Evolutionary conservation across 768 basidiomycete species (phyloP), one percentile per base, ranked within the genome.

Genomic region (Amanita rubescens): DNA sequence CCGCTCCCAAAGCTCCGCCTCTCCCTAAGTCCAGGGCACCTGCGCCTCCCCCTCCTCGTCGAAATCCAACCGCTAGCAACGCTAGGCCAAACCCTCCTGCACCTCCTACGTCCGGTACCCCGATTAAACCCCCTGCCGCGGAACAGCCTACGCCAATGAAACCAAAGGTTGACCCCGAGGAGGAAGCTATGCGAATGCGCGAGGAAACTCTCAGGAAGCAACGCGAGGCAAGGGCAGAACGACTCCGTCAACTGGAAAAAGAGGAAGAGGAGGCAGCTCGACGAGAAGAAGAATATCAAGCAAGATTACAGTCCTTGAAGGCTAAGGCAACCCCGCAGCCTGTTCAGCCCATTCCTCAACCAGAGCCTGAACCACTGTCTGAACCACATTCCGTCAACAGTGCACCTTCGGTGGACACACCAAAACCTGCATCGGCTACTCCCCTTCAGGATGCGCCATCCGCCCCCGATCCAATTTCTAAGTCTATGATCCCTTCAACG

Each of bases 151-250:
- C 63, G 5, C 35, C 27, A 25, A 63, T 64, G 4, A 71, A 54
- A 19, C 78, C 77, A 2, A 70, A 76, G 54, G 75, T 84, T 41
- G 92, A 95, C 58, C 82, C 82, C 0, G 91, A 93, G 64, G 94
- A 96, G 56, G 81, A 77, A 41, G 75, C 71, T 14, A 64, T 96
- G 9, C 77, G 76, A 51, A 80, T 75, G 11, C 79, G 86, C 11
- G 87, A 93, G 64, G 87, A 79, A 55, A 79, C 77, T 2, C 62
- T 93, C n/a, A 75, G 75, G 47, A 87, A 85, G 65, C 83, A 83
- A 56, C 79, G 81, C 3, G 86, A 86, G 59, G 90, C 78, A n/a
- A 79, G 89, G 1, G 76, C 75, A 15, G 86, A 77, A 43, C 74
- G 85, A 46, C 68, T 94, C 17, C 81, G 86, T 47, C 77, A 81